Base-by-base conservation (phyloP, 78 protist genomes). In the Guillardia theta region DNA sequence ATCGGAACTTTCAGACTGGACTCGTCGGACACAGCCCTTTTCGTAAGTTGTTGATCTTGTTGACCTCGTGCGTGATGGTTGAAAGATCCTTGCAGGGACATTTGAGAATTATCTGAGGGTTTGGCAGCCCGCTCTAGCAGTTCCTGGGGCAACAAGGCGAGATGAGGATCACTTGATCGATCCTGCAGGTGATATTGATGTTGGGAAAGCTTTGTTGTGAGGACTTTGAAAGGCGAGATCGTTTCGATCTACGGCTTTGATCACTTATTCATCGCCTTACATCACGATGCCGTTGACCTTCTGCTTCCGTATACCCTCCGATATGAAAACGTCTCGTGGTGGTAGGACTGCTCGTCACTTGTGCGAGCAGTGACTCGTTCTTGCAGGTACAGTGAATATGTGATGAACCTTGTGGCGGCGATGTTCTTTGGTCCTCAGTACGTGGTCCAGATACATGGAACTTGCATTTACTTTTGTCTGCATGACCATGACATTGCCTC, bases 91-190 rank as follows among this genome's bases (percentile, higher is more conserved):
- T 24, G 70, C 70, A 58, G 70, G 70, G 27, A 70, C 83, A 24
- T 43, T 70, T 12, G 83, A 70, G 83, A 24, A 30, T 45, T 78
- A 78, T n/a, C 48, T 78, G 48, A 43, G 39, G 18, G 48, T 21
- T 27, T 78, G 90, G 90, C 50, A 78, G 90, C 90, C 90, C 18
- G 90, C 90, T 45, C 22, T 78, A 22, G 90, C 50, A 5, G 90
- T 78, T 45, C 48, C 90, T 22, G 90, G 44, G 30, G 45, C 90
- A 0, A 30, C 39, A 30, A 18, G 90, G 15, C 90, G 90, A 0
- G 90, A 78, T 19, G 90, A 78, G 43, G 90, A 78, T 48, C 48
- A 1, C 44, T 36, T 43, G 50, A 2, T 37, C 19, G 90, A 78
- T 48, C 90, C 90, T 10, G 33, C 50, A 27, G 18, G 53, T 4